Percentiles rank a stretch among this genome's conserved stretches.
Conservation (phyloP, 192 early-diverging fungal species). For the Piromyces sp. region DNA sequence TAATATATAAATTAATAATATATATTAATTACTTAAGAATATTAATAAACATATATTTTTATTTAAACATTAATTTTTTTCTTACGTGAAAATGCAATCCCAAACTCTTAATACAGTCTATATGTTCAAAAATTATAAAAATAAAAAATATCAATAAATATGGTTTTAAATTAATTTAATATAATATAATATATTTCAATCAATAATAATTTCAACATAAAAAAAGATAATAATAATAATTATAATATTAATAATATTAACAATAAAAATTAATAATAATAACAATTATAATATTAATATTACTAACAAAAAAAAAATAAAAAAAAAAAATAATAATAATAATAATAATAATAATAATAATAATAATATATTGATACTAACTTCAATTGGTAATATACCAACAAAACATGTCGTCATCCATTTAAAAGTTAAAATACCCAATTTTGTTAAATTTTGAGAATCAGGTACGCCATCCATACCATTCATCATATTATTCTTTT, state of each 20-base stretch:
- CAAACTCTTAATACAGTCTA: slow-evolving; percentile 58
- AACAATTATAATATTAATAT: too few species aligned
- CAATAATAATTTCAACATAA: too few species aligned
- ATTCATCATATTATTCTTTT: slow-evolving; percentile 6
- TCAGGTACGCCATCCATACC: slow-evolving; percentile 40
- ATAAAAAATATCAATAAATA: too few species aligned
- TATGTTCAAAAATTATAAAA: too few species aligned
- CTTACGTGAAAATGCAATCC: slow-evolving; percentile 62
- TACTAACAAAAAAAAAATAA: too few species aligned
- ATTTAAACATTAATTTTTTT: not conserved
- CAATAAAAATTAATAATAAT: too few species aligned
- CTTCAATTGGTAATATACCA: slow-evolving; percentile 57
- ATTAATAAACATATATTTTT: not conserved
- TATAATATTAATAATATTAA: too few species aligned
- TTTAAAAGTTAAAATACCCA: slow-evolving; percentile 37
- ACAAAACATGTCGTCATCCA: slow-evolving; percentile 73
- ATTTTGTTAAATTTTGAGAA: slow-evolving; percentile 13
- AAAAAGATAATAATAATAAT: too few species aligned
- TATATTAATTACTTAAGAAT: too few species aligned
- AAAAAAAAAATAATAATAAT: too few species aligned
- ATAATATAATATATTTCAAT: too few species aligned
- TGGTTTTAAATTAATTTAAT: too few species aligned
- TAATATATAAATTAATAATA: slow-evolving; percentile 2
- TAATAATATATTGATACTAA: not conserved
- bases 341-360: not conserved